phyloP scores from a whole-genome alignment of 805 yeast genomes.

The Sporopachydermia lactativora region DNA sequence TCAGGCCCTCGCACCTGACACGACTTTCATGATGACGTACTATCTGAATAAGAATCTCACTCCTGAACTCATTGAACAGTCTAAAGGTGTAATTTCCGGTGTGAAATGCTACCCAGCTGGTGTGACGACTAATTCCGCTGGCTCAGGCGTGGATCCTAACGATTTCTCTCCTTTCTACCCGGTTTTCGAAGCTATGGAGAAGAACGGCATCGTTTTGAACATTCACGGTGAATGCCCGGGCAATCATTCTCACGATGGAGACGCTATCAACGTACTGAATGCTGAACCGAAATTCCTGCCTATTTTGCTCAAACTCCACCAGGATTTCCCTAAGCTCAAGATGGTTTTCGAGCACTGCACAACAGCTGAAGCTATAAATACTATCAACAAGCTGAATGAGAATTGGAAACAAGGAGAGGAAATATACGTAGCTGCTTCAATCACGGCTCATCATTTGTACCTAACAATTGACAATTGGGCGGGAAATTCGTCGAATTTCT shows the following conservation, averaged over 20 bases:
- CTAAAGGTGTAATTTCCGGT: constrained; percentile 66
- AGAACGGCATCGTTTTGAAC: constrained; percentile 63
- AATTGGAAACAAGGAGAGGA: constrained; percentile 18
- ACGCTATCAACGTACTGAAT: constrained; percentile 76
- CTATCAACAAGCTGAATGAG: constrained; percentile 54
- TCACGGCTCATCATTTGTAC: constrained; percentile 90
- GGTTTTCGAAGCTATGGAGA: constrained; percentile 77
- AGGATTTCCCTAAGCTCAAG: constrained; percentile 72
- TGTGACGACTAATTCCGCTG: constrained; percentile 90
- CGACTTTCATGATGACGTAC: constrained; percentile 85
- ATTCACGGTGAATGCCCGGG: constrained; percentile 75
- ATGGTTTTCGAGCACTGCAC: constrained; percentile 94
- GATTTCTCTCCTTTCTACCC: constrained; percentile 85
- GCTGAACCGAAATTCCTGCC: constrained; percentile 93
- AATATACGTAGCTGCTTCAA: constrained; percentile 72
- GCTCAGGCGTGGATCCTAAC: constrained; percentile 80
- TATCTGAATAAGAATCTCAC: constrained; percentile 69
- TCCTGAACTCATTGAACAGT: constrained; percentile 72
- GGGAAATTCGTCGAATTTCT: constrained; percentile 86
- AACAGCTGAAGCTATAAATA: constrained; percentile 73
- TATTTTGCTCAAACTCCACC: constrained; percentile 63
- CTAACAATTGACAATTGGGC: constrained; percentile 93
- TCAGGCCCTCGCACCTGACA: constrained; percentile 55
- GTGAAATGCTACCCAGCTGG: constrained; percentile 98
- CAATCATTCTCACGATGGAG: constrained; percentile 29